Evolutionary conservation across 306 rosid species (phyloP).

Genomic region (Lithocarpus polystachyus): DNA sequence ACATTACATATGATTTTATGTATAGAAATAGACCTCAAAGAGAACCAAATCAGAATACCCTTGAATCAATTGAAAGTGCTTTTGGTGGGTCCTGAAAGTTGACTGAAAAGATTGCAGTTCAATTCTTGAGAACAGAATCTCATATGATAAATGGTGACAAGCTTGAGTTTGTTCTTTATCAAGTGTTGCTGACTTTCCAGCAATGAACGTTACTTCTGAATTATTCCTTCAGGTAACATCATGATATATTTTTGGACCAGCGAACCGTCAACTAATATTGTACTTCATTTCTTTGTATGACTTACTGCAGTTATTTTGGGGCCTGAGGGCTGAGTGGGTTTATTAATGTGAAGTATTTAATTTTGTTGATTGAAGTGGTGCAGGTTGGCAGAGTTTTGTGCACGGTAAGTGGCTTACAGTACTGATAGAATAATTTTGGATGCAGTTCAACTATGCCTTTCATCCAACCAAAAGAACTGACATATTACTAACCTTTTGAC

Average conservation of each 20-base stretch:
- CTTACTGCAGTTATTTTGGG: constrained; percentile 16
- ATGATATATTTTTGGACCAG: neutral
- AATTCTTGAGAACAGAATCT: neutral
- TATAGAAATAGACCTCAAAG: constrained; percentile 35
- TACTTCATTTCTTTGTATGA: neutral
- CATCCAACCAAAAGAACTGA: neutral
- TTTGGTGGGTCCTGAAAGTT: constrained; percentile 33
- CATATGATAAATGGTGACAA: neutral
- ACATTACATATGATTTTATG: constrained; percentile 64
- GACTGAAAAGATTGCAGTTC: constrained; percentile 17
- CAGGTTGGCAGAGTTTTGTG: constrained; percentile 1
- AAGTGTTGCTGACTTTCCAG: neutral
- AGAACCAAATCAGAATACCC: constrained; percentile 29
- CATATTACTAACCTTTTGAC: neutral
- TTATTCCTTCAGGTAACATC: neutral
- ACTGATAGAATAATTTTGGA: neutral
- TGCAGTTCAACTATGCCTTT: neutral
- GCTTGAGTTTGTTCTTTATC: neutral
- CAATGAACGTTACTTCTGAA: neutral
- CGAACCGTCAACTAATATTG: neutral
- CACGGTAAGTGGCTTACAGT: constrained; percentile 1
- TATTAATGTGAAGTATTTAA: neutral
- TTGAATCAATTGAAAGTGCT: constrained; percentile 32
- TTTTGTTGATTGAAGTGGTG: neutral
- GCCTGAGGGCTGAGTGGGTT: constrained; percentile 1